Conservation (phyloP, 106 monocot species). For the Xerophyta viscosa region DNA sequence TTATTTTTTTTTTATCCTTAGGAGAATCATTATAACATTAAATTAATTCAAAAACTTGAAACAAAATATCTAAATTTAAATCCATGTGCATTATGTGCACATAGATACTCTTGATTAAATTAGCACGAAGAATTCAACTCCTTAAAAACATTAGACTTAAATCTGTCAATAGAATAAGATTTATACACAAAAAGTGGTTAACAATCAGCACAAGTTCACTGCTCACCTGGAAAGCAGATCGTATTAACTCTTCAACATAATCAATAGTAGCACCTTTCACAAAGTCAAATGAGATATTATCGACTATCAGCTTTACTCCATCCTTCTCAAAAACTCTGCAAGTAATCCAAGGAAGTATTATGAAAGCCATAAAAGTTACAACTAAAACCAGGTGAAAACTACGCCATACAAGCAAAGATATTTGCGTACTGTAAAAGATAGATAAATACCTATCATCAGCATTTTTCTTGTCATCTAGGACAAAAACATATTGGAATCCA, state of each 20-base stretch:
- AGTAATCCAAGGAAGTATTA: conserved; percentile 3
- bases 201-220: no score
- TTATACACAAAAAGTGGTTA: no score
- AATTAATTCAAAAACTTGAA: no score
- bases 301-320: conserved; percentile 79
- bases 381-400: not conserved
- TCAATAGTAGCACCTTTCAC: conserved; percentile 96
- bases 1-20: no score
- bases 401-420: not conserved
- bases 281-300: conserved; percentile 89
- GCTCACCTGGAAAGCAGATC: conserved; percentile 10
- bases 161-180: no score
- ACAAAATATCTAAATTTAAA: no score
- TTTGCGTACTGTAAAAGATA: not conserved
- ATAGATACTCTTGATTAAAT: no score
- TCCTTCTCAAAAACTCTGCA: conserved; percentile 88
- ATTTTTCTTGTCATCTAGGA: conserved; percentile 65
- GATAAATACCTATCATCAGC: conserved; percentile 83
- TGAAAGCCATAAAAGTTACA: not conserved
- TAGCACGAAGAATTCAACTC: no score
- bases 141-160: no score
- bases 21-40: no score
- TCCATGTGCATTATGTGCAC: no score
- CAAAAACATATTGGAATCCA: conserved; percentile 94
- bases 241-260: conserved; percentile 85